These are phyloP conservation scores for Pichia sp. DNA, from an alignment of 1,139 yeast species.

Conservation along the genomic window DNA sequence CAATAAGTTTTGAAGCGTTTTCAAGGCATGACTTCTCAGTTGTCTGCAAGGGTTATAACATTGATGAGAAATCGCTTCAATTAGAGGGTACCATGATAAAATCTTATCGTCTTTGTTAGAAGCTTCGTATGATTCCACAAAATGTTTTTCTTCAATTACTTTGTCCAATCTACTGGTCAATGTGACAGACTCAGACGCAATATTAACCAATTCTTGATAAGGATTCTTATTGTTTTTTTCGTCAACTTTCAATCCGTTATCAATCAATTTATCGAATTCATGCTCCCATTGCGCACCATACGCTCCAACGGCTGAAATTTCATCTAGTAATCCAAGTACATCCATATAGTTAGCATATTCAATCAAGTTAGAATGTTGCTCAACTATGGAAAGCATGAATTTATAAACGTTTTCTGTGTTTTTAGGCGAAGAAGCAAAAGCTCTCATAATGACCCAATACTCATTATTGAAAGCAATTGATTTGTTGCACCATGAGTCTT, in stretches of 20 bases:
- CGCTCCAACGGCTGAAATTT: constrained; percentile 76
- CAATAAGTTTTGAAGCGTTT: constrained; percentile 40
- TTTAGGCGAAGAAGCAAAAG: constrained; percentile 46
- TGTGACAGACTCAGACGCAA: constrained; percentile 55
- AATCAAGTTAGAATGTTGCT: constrained; percentile 32
- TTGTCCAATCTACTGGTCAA: constrained; percentile 45
- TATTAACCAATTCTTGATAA: constrained; percentile 43
- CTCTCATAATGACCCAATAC: constrained; percentile 59
- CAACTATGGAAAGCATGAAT: constrained; percentile 40
- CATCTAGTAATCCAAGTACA: constrained; percentile 65
- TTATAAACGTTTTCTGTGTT: constrained; percentile 42
- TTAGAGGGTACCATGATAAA: constrained; percentile 42
- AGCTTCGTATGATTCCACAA: constrained; percentile 24
- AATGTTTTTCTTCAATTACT: constrained; percentile 24
- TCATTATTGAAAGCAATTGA: constrained; percentile 33
- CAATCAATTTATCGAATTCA: constrained; percentile 37
- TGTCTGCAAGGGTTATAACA: constrained; percentile 84
- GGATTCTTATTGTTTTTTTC: constrained; percentile 39
- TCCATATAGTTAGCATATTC: constrained; percentile 49
- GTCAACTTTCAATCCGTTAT: constrained; percentile 34
- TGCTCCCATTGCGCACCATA: constrained; percentile 73
- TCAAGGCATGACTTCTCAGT: constrained; percentile 56
- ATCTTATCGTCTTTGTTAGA: constrained; percentile 6
- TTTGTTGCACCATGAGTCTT: constrained; percentile 39
- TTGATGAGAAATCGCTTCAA: constrained; percentile 80